phyloP scores from a whole-genome alignment of 1,284 basidiomycete genomes.

The Xerocomus amazonicus region DNA sequence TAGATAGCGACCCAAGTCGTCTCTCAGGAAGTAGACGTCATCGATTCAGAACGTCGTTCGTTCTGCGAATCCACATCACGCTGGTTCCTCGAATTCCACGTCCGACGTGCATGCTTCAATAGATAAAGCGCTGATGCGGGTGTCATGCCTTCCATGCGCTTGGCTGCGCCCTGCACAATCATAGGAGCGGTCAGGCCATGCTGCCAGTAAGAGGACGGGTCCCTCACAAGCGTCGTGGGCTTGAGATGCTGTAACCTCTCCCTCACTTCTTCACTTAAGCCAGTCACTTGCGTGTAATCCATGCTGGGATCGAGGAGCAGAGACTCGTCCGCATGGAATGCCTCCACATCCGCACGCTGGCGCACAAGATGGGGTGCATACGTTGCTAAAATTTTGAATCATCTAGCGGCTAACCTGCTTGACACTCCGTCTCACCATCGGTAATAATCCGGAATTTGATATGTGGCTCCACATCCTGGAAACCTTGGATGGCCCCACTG shows the following conservation, averaged over 20 bases:
- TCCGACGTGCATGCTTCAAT: constrained; percentile 58
- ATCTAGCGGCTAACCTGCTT: background rate
- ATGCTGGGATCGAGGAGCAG: constrained; percentile 64
- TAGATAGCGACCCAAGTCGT: too few species aligned
- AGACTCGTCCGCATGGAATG: constrained; percentile 76
- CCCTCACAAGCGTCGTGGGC: constrained; percentile 66
- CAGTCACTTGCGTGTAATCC: constrained; percentile 64
- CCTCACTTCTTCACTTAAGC: constrained; percentile 73
- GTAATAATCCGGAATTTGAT: constrained; percentile 64
- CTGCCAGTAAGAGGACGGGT: background rate
- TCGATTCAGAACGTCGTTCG: too few species aligned
- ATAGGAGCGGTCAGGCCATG: background rate
- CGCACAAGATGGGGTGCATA: constrained; percentile 63
- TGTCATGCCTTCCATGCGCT: constrained; percentile 87
- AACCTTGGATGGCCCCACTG: constrained; percentile 47
- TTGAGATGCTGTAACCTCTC: constrained; percentile 60
- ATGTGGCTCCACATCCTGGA: constrained; percentile 49
- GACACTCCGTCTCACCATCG: constrained; percentile 48
- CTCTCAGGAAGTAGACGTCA: too few species aligned
- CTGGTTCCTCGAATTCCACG: constrained; percentile 17
- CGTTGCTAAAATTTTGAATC: constrained; percentile 18
- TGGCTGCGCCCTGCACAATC: constrained; percentile 65
- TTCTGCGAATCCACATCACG: background rate
- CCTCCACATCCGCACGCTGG: constrained; percentile 73
- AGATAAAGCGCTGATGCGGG: constrained; percentile 65